Evolutionary conservation across 139 green algal genomes (phyloP).

Genomic region (Mesotaenium endlicherianum): DNA sequence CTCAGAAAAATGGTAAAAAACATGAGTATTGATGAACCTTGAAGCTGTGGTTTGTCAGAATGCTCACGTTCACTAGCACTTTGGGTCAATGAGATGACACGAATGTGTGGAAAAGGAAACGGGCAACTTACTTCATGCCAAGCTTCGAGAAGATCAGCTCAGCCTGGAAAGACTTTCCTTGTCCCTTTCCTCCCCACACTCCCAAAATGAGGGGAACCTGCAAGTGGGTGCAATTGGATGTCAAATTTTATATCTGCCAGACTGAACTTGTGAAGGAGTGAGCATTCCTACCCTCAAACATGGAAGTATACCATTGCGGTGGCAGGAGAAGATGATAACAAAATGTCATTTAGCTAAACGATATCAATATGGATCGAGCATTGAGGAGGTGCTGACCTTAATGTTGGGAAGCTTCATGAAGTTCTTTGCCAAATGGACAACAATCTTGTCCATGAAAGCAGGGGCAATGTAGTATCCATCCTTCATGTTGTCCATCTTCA

Average conservation of each 20-base stretch:
- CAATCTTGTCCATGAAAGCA: slow-evolving; percentile 95
- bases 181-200: slow-evolving; percentile 98
- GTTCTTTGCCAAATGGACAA: slow-evolving; percentile 96
- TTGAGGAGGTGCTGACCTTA: slow-evolving; percentile 66
- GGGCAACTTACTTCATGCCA: slow-evolving; percentile 71
- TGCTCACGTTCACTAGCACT: no score
- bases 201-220: slow-evolving; percentile 93
- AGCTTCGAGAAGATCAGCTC: slow-evolving; percentile 97
- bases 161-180: slow-evolving; percentile 98
- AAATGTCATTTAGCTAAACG: no score
- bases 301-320: not conserved
- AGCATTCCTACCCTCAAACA: not conserved
- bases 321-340: no score
- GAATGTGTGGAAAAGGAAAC: no score
- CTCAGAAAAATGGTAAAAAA: no score
- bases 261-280: no score
- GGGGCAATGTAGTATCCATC: slow-evolving; percentile 98
- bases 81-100: no score
- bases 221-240: slow-evolving; percentile 9
- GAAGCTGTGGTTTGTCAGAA: no score
- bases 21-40: no score
- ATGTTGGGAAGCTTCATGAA: slow-evolving; percentile 92
- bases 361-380: no score
- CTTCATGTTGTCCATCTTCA: slow-evolving; percentile 49
- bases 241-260: no score